Base-by-base conservation (phyloP, 495 filamentous ascomycete genomes). In the Penicillium simplicissimum region DNA sequence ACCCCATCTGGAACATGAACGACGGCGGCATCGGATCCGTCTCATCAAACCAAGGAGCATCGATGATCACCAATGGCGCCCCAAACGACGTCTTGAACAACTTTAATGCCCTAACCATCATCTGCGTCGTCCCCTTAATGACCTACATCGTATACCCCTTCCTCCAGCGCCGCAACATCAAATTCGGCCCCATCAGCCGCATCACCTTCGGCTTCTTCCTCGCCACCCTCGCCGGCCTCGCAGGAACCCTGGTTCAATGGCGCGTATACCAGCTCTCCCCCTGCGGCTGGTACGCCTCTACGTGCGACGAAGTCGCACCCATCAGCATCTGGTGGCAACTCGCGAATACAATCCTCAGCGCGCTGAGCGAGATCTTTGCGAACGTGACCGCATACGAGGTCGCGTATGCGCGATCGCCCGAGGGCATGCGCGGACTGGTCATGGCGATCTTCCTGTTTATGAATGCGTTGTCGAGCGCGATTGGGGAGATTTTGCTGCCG, bases 381-480 rank as follows among this genome's bases (percentile, higher is more conserved):
- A 87, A 86, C 38, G 86, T 90, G 3, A 90, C 88, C 0, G 87
- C 85, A 0, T 86, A 89, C 65, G 89, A 88, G 67, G 83, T 90
- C 63, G 89, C 88, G 3, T 92, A 88, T 76, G 86, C 87, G 8
- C 85, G 88, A 28, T 84, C 89, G 0, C 88, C 89, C 0, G 72
- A 81, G 25, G 83, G 80, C 64, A 92, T 91, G 89, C 83, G 86
- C 57, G 84, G 83, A 48, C 79, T 91, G 35, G 85, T 92, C 13
- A 84, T 86, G 64, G 82, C 85, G 17, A 69, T 91, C 48, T 89
- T 85, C 71, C 73, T 90, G 19, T 72, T 72, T 59, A 86, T 83
- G 42, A 88, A 84, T 58, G 81, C 78, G 23, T 58, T 84, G 19
- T 76, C 73, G 11, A 68, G 67, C 54, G 72, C 74, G 0, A 78